A percentile compares a stretch with the other conserved stretches of the same genome.
These are phyloP conservation scores for Panaeolus papilionaceus DNA, from an alignment of 768 basidiomycete species.

Conservation along the genomic window DNA sequence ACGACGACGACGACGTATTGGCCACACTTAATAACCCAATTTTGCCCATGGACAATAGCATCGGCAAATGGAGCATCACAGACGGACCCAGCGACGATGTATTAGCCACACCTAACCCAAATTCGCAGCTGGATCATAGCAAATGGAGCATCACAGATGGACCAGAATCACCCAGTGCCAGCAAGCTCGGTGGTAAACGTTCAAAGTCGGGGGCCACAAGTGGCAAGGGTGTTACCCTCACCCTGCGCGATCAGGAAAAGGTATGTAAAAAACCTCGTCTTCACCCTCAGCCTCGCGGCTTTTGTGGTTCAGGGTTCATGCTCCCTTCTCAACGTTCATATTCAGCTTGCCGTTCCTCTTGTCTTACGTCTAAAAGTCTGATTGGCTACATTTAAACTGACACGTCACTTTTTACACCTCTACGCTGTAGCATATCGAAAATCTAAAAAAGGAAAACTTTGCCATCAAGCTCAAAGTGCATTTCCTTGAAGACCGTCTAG, in stretches of 20 bases:
- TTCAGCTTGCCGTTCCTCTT: constrained; percentile 15
- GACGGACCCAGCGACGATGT: background rate
- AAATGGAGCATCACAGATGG: constrained; percentile 43
- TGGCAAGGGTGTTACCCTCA: constrained; percentile 61
- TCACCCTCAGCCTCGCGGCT: background rate
- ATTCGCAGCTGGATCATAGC: constrained; percentile 55
- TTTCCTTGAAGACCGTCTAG: constrained; percentile 92
- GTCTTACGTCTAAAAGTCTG: background rate
- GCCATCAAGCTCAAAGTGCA: constrained; percentile 95
- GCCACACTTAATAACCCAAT: no score
- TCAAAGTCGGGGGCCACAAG: constrained; percentile 50
- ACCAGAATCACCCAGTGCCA: constrained; percentile 53
- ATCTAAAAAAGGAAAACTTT: constrained; percentile 96
- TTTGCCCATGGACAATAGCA: no score
- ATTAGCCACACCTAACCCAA: constrained; percentile 2
- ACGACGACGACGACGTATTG: no score
- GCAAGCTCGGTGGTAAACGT: constrained; percentile 35
- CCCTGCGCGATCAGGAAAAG: constrained; percentile 96
- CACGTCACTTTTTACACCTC: constrained; percentile 9
- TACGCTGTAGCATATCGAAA: constrained; percentile 82
- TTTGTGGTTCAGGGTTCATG: constrained; percentile 1
- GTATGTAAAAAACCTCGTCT: constrained; percentile 45
- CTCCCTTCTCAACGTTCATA: background rate
- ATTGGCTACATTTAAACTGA: background rate
- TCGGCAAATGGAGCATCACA: no score